phyloP scores from a whole-genome alignment of 2,329 filamentous ascomycete genomes.

The Sclerotinia spermophila region DNA sequence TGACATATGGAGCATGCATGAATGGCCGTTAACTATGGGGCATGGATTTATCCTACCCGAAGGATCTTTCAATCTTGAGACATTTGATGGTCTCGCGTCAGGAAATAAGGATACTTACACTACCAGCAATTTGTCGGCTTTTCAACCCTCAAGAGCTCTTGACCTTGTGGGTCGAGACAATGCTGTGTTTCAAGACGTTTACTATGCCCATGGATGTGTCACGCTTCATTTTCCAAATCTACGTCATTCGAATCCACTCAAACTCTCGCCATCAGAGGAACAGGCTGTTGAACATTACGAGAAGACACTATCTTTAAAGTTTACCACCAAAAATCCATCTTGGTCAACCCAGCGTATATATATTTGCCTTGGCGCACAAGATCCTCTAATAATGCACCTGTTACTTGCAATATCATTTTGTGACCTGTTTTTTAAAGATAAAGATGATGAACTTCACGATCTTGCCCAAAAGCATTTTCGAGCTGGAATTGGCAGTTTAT shows the following conservation, averaged over 20 bases:
- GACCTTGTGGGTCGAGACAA: neutral
- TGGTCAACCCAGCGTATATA: conserved; percentile 14
- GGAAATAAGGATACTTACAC: neutral
- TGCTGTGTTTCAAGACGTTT: neutral
- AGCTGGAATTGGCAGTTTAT: conserved; percentile 8
- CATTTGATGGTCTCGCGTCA: neutral
- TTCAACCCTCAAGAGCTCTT: neutral
- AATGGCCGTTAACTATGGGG: neutral
- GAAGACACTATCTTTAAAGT: neutral
- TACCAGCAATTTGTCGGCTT: neutral
- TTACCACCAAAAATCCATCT: neutral
- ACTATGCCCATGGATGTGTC: neutral
- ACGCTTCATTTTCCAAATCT: neutral
- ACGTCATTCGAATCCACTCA: neutral
- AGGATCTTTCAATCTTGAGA: neutral
- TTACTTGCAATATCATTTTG: conserved; percentile 9
- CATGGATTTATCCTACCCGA: neutral
- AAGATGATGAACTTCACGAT: neutral
- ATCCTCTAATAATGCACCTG: conserved; percentile 14
- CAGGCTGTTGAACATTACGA: conserved; percentile 4
- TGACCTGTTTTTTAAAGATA: neutral
- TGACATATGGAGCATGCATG: neutral
- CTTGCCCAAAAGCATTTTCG: conserved; percentile 8
- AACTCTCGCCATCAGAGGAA: conserved; percentile 7
- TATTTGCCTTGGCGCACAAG: conserved; percentile 1